phyloP scores from a whole-genome alignment of 306 rosid species.

The Betula pendula region DNA sequence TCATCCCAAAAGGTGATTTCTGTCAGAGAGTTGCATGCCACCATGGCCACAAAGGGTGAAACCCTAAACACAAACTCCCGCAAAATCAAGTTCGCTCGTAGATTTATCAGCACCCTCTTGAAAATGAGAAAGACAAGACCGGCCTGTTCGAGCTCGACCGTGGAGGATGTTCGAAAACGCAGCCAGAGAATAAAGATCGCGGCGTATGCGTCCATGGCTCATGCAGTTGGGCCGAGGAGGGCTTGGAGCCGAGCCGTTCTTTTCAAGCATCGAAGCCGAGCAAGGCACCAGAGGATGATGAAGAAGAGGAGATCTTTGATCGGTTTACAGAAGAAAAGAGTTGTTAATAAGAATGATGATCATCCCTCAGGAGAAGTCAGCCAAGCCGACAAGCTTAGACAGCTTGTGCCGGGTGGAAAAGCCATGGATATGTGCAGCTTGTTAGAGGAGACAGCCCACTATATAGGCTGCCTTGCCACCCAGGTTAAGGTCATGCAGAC shows the following conservation, averaged over 20 bases:
- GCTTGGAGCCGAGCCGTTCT: constrained; percentile 50
- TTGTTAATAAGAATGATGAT: neutral
- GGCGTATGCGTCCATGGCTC: constrained; percentile 47
- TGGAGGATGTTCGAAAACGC: constrained; percentile 10
- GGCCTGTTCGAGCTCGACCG: neutral
- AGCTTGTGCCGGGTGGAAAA: constrained; percentile 36
- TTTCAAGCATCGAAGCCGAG: constrained; percentile 27
- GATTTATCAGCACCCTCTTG: constrained; percentile 32
- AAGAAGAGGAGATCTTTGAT: constrained; percentile 6
- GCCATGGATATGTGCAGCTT: constrained; percentile 33
- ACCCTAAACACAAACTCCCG: constrained; percentile 16
- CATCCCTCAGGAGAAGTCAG: neutral
- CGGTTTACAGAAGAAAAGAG: constrained; percentile 7
- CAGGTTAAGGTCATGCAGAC: constrained; percentile 49
- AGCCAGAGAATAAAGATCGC: constrained; percentile 38
- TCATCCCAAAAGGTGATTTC: constrained; percentile 8
- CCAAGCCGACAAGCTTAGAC: constrained; percentile 17
- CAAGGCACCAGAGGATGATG: neutral
- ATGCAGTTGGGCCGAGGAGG: constrained; percentile 35
- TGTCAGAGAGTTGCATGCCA: constrained; percentile 27
- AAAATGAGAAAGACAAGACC: constrained; percentile 19
- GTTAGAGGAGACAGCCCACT: constrained; percentile 51
- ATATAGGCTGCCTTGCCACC: constrained; percentile 25
- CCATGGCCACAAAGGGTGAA: neutral
- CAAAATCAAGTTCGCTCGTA: constrained; percentile 19